Base-by-base conservation (phyloP, 441 rosid genomes). In the Geranium incanum region DNA sequence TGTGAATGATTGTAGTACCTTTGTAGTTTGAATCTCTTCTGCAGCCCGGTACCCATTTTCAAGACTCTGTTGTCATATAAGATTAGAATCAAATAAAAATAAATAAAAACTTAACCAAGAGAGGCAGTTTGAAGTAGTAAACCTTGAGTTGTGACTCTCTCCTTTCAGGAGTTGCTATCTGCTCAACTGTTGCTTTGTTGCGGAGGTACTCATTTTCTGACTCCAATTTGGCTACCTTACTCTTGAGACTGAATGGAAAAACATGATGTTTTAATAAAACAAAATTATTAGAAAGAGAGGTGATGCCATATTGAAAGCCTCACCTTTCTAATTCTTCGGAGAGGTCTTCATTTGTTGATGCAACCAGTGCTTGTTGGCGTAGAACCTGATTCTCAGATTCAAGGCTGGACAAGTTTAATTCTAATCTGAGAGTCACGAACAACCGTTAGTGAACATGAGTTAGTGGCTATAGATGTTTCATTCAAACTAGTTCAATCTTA, bases 321-420 rank as follows among this genome's bases (percentile, higher is more conserved):
- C 79, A 84, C 92, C 71, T 77, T 74, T 21, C 70, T 71, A 88
- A 21, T 77, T 86, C 86, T 76, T 57, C 86, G 5, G 81, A 76
- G 69, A 80, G 79, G 70, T 76, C 82, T 36, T 79, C 77, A 69
- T 39, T 83, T 77, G 81, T 64, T 45, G 90, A 75, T 80, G 81
- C 65, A 18, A 71, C 86, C 77, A 89, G 72, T 65, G 84, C 90
- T 74, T 89, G 89, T 76, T 89, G 92, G 63, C 92, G 90, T 75
- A 89, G 82, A 75, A 89, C 84, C 77, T 83, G 92, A 72, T 89
- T 89, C 78, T 89, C 95, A 38, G 90, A 82, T 81, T 89, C 90
- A 28, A 87, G 85, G 77, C 81, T 86, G 76, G 88, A 80, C 77
- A 80, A 66, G 75, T 86, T 84, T 38, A 72, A 50, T 55, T 87